phyloP scores from a whole-genome alignment of 2,329 filamentous ascomycete genomes.

The Fusarium decemcellulare region DNA sequence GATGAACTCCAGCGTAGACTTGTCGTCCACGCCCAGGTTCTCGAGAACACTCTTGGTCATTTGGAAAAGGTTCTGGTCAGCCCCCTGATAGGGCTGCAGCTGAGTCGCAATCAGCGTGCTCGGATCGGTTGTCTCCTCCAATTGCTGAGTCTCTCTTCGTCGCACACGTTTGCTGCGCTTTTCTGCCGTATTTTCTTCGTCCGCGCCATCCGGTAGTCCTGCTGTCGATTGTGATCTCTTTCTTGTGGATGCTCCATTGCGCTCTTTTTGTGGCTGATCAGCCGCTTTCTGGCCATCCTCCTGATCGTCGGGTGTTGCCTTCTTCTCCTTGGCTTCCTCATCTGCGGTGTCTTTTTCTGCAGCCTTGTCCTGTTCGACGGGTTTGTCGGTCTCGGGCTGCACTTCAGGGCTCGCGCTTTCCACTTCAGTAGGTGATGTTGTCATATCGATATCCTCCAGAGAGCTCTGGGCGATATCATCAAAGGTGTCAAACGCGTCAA shows the following conservation, averaged over 20 bases:
- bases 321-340: constrained; percentile 36
- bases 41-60: constrained; percentile 69
- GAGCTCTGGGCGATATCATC: constrained; percentile 46
- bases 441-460: constrained; percentile 45
- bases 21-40: constrained; percentile 67
- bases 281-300: constrained; percentile 47
- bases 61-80: constrained; percentile 69
- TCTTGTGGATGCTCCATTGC: constrained; percentile 60
- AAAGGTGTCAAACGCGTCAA: constrained; percentile 49
- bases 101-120: constrained; percentile 67
- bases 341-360: constrained; percentile 18
- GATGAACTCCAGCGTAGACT: constrained; percentile 60
- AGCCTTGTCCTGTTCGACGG: constrained; percentile 8
- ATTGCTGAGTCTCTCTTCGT: constrained; percentile 66
- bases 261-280: constrained; percentile 51
- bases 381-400: constrained; percentile 21
- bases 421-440: constrained; percentile 31
- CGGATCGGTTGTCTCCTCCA: constrained; percentile 67
- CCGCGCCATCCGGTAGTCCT: constrained; percentile 67
- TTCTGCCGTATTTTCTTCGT: constrained; percentile 70
- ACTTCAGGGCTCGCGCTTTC: constrained; percentile 32
- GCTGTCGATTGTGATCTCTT: constrained; percentile 76
- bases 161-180: constrained; percentile 77
- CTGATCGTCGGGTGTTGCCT: constrained; percentile 37
- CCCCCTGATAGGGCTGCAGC: constrained; percentile 69